Evolutionary conservation across 2,329 filamentous ascomycete species (phyloP), one percentile per base, ranked within the genome.

Genomic region (Waltergamsia citrina): DNA sequence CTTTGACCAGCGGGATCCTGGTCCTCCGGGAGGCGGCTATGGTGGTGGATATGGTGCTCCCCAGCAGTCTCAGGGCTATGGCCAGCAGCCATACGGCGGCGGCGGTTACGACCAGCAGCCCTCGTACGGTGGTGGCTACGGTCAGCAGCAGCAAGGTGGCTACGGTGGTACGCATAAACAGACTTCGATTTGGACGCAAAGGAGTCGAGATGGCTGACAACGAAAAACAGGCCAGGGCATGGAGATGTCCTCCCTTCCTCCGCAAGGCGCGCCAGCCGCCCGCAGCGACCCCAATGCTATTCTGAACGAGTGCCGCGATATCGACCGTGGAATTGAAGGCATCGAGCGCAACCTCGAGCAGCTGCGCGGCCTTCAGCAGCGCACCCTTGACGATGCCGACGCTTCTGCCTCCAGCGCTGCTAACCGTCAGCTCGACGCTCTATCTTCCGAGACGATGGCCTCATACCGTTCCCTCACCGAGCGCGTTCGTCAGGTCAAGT

Each of bases 401-500:
- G 79, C 78, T 46, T 76, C 75, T 27, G 65, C 71, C 32, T 74
- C 77, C 35, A 81, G 78, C 48, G 68, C 74, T 39, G 72, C 73
- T 29, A 74, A 77, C 47, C 73, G 73, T 41, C 72, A 83, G 48
- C 74, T 95, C 43, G 84, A 93, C 42, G 63, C 66, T 37, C 69
- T 88, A 38, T 81, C 78, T 44, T 70, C 79, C 29, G 80, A 90
- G 43, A 90, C 88, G 45, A 93, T 94, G 78, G 74, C 74, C 33
- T 69, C 79, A 35, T 94, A 94, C 67, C 80, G 84, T 41, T 74
- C 71, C 39, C 73, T 96, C 37, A 85, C 82, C 37, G 77, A 81
- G 34, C 81, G 84, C 34, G 78, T 95, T 44, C 85, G 83, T 59
- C 68, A 72, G 41, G 73, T 95, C 63, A 95, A 95, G 69, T 78